Evolutionary conservation across 2,329 filamentous ascomycete genomes (phyloP).

Genomic region (Ophiobolus disseminans): DNA sequence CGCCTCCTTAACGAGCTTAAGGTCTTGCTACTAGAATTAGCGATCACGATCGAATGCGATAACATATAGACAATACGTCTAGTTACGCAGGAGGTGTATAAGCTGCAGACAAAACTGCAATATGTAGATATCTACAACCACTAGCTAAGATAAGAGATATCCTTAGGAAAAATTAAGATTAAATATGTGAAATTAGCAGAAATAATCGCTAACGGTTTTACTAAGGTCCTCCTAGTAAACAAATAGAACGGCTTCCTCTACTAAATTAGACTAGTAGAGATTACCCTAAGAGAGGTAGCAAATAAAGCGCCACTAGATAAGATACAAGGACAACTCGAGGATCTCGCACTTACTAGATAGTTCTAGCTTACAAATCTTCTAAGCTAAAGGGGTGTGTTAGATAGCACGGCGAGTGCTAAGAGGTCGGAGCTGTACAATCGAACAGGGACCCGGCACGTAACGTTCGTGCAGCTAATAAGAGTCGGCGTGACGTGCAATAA

Average conservation of each 20-base stretch:
- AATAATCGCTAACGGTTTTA: conserved; percentile 6
- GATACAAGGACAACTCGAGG: not conserved
- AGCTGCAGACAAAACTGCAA: no score
- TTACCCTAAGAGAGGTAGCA: not conserved
- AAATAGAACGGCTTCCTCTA: not conserved
- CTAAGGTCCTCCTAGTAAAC: conserved; percentile 3
- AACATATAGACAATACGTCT: conserved; percentile 8
- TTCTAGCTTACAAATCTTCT: not conserved
- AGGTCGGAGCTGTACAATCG: no score
- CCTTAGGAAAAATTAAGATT: not conserved
- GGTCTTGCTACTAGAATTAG: not conserved
- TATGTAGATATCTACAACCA: conserved; percentile 9
- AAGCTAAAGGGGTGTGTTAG: not conserved
- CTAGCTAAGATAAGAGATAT: conserved; percentile 8
- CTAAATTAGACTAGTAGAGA: not conserved
- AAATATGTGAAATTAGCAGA: not conserved
- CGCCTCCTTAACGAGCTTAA: not conserved
- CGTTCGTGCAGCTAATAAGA: no score
- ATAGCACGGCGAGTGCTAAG: no score
- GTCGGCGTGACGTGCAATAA: no score
- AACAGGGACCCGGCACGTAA: no score
- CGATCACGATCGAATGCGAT: conserved; percentile 7
- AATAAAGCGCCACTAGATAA: not conserved
- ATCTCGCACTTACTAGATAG: not conserved
- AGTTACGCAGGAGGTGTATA: not conserved